phyloP scores from a whole-genome alignment of 805 yeast genomes.

The Cyberlindnera xishuangbannaensis region DNA sequence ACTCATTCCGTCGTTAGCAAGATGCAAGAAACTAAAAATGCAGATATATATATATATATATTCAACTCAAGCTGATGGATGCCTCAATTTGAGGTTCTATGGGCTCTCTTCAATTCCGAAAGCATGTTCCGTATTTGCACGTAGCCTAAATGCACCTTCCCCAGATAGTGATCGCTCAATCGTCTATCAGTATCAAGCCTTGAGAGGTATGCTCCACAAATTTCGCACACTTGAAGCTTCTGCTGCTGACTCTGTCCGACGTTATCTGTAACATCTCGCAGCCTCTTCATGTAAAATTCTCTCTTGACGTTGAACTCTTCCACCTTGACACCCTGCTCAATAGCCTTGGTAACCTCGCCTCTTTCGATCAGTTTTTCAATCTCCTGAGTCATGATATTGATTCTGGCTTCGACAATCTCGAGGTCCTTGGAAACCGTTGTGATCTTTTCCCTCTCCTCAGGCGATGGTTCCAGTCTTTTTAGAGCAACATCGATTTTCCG shows the following conservation, averaged over 20 bases:
- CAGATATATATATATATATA: no score
- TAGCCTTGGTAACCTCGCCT: constrained; percentile 45
- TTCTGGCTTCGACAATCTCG: constrained; percentile 54
- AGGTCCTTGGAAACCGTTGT: constrained; percentile 49
- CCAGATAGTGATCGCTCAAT: constrained; percentile 83
- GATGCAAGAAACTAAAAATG: no score
- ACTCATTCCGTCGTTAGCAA: no score
- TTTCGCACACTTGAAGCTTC: constrained; percentile 82
- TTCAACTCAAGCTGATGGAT: no score
- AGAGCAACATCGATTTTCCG: constrained; percentile 57
- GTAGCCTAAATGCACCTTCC: constrained; percentile 81
- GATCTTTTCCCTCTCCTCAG: constrained; percentile 63
- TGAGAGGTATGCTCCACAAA: constrained; percentile 85
- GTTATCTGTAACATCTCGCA: constrained; percentile 58
- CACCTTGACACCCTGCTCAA: constrained; percentile 43
- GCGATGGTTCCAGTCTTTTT: constrained; percentile 61
- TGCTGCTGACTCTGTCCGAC: constrained; percentile 85
- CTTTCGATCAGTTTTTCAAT: constrained; percentile 44
- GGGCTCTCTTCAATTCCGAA: constrained; percentile 13
- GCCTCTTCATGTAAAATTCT: constrained; percentile 46
- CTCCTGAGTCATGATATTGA: constrained; percentile 66
- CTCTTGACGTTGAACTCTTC: constrained; percentile 43
- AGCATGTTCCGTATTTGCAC: constrained; percentile 59
- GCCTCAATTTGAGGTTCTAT: not conserved
- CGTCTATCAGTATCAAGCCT: constrained; percentile 83